phyloP scores from a whole-genome alignment of 176 grass and related monocot species.

The Musa schizocarpa region DNA sequence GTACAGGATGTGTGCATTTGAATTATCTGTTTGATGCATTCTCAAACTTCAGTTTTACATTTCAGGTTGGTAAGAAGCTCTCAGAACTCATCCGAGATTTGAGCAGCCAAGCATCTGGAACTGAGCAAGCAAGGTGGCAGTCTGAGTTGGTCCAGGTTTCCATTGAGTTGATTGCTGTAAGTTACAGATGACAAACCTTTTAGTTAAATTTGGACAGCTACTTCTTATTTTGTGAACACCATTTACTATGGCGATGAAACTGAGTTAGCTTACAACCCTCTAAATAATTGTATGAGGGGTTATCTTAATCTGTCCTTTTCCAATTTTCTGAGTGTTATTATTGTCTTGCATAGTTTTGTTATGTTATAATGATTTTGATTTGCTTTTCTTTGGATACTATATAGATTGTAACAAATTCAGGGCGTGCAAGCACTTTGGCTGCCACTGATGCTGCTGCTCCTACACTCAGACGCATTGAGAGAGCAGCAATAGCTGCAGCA shows the following conservation, averaged over 20 bases:
- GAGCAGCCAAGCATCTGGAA: slow-evolving; percentile 60
- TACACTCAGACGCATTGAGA: slow-evolving; percentile 81
- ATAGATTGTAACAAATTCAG: slow-evolving; percentile 87
- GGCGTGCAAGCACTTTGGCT: slow-evolving; percentile 88
- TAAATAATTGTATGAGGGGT: too few species aligned
- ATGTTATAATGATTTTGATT: not conserved
- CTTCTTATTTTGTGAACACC: not conserved
- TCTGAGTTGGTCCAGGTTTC: slow-evolving; percentile 83
- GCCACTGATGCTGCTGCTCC: slow-evolving; percentile 95
- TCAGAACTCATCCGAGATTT: slow-evolving; percentile 94
- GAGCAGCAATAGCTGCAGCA: slow-evolving; percentile 92
- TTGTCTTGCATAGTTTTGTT: not conserved
- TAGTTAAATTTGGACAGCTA: slow-evolving; percentile 7
- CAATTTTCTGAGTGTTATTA: not conserved
- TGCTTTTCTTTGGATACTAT: not conserved
- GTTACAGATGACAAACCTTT: not conserved
- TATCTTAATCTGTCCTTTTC: not conserved
- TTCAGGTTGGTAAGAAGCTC: slow-evolving; percentile 94
- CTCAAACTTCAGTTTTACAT: not conserved
- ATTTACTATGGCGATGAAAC: not conserved
- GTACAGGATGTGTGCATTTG: not conserved
- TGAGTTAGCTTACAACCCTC: too few species aligned
- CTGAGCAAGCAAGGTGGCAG: slow-evolving; percentile 83
- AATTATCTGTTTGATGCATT: not conserved
- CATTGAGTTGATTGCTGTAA: slow-evolving; percentile 87